phyloP scores from a whole-genome alignment of 495 filamentous ascomycete species.

The Hypoxylon crocopeplum region DNA sequence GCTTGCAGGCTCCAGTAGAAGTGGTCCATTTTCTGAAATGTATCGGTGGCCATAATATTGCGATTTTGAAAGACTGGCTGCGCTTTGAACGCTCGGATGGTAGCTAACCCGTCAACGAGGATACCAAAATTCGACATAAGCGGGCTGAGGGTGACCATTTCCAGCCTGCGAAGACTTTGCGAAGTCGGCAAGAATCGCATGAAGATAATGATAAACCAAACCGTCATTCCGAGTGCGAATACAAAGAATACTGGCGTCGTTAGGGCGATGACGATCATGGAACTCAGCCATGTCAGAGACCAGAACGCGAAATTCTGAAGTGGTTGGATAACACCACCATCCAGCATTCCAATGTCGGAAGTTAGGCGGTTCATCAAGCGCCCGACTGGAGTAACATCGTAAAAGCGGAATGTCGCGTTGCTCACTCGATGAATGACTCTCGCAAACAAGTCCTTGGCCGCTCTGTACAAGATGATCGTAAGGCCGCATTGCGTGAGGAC shows the following conservation, averaged over 20 bases:
- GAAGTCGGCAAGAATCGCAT: conserved; percentile 78
- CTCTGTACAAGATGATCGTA: conserved; percentile 73
- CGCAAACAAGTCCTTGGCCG: conserved; percentile 74
- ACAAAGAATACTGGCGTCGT: conserved; percentile 77
- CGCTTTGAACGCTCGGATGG: conserved; percentile 77
- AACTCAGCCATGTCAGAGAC: conserved; percentile 71
- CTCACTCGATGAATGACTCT: conserved; percentile 72
- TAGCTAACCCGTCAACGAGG: conserved; percentile 77
- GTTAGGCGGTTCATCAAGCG: conserved; percentile 87
- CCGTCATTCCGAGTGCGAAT: conserved; percentile 68
- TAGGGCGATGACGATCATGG: conserved; percentile 74
- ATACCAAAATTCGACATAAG: conserved; percentile 87
- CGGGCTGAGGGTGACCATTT: conserved; percentile 84
- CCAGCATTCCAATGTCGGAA: conserved; percentile 81
- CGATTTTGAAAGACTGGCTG: conserved; percentile 76
- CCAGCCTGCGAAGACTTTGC: conserved; percentile 78
- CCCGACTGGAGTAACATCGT: conserved; percentile 84
- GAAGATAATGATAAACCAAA: conserved; percentile 71
- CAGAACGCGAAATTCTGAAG: conserved; percentile 70
- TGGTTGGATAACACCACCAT: conserved; percentile 75
- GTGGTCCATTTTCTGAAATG: conserved; percentile 90
- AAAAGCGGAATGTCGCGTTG: conserved; percentile 83
- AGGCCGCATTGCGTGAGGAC: conserved; percentile 65
- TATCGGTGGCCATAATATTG: conserved; percentile 77
- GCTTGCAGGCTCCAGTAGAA: conserved; percentile 88